Base-by-base conservation (phyloP, 495 filamentous ascomycete species). In the Margaritispora aquatica region DNA sequence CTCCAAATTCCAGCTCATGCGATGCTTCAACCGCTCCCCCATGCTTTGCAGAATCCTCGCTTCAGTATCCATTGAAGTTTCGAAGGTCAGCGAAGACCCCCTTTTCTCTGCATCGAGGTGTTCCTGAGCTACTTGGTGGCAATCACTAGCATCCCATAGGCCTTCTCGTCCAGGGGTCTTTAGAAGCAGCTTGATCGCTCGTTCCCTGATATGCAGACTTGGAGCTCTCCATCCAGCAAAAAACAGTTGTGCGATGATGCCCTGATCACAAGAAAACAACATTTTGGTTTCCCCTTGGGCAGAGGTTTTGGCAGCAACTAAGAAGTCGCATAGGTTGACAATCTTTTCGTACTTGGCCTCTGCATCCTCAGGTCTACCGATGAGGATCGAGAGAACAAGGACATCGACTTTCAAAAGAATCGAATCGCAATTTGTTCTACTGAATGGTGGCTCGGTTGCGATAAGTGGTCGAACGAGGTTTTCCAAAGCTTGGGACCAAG, bases 81-180 rank as follows among this genome's bases (percentile, higher is more conserved):
- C 47, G 2, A 3, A 3, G 4, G n/a, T 10, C 9, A 17, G 20
- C 3, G n/a, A 24, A 22, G 47, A 17, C 20, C n/a, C 2, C 5
- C 19, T 44, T 3, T 44, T 8, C 17, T 44, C 38, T 17, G 38
- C 38, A 10, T 44, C 38, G 15, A 44, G 17, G 17, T 44, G 15
- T 15, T 44, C 38, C 3, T 2, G 21, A 8, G 50, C 54, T 1
- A 55, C 48, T 17, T 19, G 51, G 0, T 50, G 21, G 41, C 56
- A 51, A 26, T 63, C 61, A 21, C 50, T 27, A 22, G 51, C 36
- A 19, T 78, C 70, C 71, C 73, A 79, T 2, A 76, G 62, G 1
- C 77, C 78, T 66, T 81, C 79, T 60, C 75, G 71, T n/a, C 75
- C 65, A 0, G 66, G 68, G 2, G 63, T 54, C 0, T 60, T 49